Evolutionary conservation across 768 basidiomycete genomes (phyloP), one percentile per base, ranked within the genome.

Genomic region (Lactifluus piperatus): DNA sequence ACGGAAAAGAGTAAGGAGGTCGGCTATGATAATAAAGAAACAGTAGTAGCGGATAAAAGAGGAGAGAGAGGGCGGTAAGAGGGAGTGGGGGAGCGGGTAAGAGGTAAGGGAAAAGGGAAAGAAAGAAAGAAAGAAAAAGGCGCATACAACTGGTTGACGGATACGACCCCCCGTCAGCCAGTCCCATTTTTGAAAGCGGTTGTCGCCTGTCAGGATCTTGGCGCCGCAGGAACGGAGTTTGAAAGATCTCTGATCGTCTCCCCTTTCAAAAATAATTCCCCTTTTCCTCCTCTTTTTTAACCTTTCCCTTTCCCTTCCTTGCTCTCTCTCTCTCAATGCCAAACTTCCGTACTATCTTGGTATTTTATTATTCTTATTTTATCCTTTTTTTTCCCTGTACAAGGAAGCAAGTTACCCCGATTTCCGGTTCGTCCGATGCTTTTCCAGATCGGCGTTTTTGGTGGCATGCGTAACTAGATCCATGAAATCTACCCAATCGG

Each of bases 51-150:
- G 13, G 36, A 37, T 32, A 14, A 37, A 37, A 37, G 14, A 14
- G 11, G 14, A 11, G 41, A 10, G 20, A 26, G 24, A 24, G 10
- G 9, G 44, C 4, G 8, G 46, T 18, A 10, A 22, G 20, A 67
- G 67, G 69, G 71, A 68, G 70, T 32, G 69, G 67, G 65, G 69
- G 66, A 65, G 63, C 57, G 52, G 60, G 68, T 65, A 73, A 74
- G 74, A 71, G 73, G 72, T 73, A 72, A 44, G 37, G 34, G 58
- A 54, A 55, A 45, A 45, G 57, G 41, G 26, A 20, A 52, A 27
- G 46, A 56, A 50, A 46, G 56, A 24, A 27, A 54, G 45, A 52
- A 49, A 52, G 47, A 53, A 53, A 59, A 54, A 59, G 52, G 52
- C 52, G 49, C 58, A 52, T 26, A 54, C 26, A 26, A 57, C 16